Base-by-base conservation (phyloP, 148 eudicot species). In the Rhododendron mucronatum region DNA sequence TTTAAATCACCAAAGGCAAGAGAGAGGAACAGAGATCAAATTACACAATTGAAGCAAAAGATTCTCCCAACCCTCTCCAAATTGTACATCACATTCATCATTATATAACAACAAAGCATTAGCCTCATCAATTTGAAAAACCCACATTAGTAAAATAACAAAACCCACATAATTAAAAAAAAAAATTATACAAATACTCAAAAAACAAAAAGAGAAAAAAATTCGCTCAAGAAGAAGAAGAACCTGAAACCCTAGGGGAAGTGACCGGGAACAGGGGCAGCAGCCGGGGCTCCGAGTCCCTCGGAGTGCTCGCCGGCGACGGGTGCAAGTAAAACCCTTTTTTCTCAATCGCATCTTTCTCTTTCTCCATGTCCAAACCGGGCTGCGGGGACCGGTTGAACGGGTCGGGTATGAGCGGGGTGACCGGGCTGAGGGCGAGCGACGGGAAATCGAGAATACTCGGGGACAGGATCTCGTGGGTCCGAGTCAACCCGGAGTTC, bases 391-490 rank as follows among this genome's bases (percentile, higher is more conserved):
- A 87, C 45, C 92, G 67, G 87, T 86, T 90, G 78, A 92, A 92
- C 87, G 92, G 93, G 90, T 92, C 94, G 84, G 91, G 91, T 47
- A 89, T 88, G 15, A 92, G 88, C 1, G 94, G 94, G 0, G 94
- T 92, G 4, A 92, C 94, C 57, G 94, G 94, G 87, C 94, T 92
- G 75, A 92, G 91, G 2, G 45, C 90, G 6, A 96, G 88, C 0
- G 94, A 85, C 1, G 99, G 98, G 77, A 96, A 96, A 44, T 96
- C 95, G 0, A 96, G 94, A 3, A 96, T 53, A 8, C 93, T 90
- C 1, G 99, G 98, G 2, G 99, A 95, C 21, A 96, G 81, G 80
- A 92, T 85, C 33, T 94, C 98, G 7, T 90, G 86, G 12, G 86
- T 51, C 39, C 82, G 78, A 48, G 83, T 85, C 20, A 88, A 45